These are phyloP conservation scores for Phytophthora colocasiae DNA, from an alignment of 352 stramenopile genomes.

Conservation along the genomic window DNA sequence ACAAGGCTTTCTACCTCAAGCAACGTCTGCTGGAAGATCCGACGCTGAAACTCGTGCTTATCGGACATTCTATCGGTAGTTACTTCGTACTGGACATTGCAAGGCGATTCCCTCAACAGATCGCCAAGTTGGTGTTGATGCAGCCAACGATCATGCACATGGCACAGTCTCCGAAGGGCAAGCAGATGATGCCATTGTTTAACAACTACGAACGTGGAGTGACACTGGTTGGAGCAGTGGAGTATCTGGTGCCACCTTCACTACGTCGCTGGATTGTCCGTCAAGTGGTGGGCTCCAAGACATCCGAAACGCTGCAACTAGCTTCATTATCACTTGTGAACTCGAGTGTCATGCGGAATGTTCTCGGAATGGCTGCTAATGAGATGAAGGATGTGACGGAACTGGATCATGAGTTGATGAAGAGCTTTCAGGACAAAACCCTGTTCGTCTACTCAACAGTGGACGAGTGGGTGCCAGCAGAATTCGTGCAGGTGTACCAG, in stretches of 20 bases:
- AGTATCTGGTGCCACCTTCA: conserved; percentile 47
- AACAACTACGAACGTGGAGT: conserved; percentile 40
- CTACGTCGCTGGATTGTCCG: conserved; percentile 60
- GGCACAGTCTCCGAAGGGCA: conserved; percentile 50
- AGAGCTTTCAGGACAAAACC: conserved; percentile 53
- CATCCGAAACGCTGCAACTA: conserved; percentile 53
- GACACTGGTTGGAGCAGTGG: conserved; percentile 45
- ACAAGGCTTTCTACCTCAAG: conserved; percentile 60
- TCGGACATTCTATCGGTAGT: conserved; percentile 74
- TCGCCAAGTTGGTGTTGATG: conserved; percentile 73
- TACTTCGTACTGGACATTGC: conserved; percentile 66
- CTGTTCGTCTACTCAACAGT: conserved; percentile 75
- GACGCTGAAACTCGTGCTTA: conserved; percentile 53
- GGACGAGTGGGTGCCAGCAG: conserved; percentile 72
- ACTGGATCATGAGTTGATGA: conserved; percentile 51
- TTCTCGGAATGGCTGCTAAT: conserved; percentile 70
- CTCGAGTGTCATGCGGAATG: conserved; percentile 62
- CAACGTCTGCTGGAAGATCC: conserved; percentile 55
- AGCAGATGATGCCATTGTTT: conserved; percentile 61
- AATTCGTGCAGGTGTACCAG: conserved; percentile 67
- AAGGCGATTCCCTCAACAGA: conserved; percentile 53
- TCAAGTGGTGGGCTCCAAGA: conserved; percentile 44
- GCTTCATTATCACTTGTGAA: conserved; percentile 64
- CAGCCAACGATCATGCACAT: conserved; percentile 79
- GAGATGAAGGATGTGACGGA: conserved; percentile 66